Evolutionary conservation across 441 rosid genomes (phyloP).

Genomic region (Aleurites moluccanus): DNA sequence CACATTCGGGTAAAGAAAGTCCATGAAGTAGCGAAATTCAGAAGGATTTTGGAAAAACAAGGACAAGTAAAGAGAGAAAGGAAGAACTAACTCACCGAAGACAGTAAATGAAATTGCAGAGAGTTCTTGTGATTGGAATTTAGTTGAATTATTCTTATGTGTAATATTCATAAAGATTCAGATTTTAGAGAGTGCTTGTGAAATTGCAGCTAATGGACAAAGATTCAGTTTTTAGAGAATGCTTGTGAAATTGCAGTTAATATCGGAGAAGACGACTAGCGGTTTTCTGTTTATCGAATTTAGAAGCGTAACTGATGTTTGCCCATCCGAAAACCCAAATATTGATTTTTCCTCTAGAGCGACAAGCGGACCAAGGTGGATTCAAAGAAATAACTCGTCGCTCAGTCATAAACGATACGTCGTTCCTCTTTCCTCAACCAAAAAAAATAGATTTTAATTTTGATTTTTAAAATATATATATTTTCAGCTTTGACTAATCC

Average conservation of each 20-base stretch:
- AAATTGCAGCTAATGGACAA: neutral
- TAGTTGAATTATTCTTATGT: neutral
- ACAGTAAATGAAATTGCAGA: neutral
- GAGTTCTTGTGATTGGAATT: neutral
- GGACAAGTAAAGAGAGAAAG: neutral
- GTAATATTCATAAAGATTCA: neutral
- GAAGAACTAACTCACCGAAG: neutral
- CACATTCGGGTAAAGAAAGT: neutral
- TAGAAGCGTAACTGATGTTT: neutral
- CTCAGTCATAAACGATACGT: too few species aligned
- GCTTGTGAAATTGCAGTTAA: neutral
- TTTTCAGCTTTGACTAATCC: too few species aligned
- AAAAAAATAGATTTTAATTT: too few species aligned
- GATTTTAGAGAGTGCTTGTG: too few species aligned
- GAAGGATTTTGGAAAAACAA: neutral
- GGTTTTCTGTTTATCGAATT: conserved; percentile 6
- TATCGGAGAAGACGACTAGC: neutral
- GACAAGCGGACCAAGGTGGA: too few species aligned
- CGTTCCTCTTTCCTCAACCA: too few species aligned
- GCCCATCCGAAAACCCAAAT: neutral
- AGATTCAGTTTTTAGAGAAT: neutral
- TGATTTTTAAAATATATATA: too few species aligned
- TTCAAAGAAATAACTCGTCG: too few species aligned
- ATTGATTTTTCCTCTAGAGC: too few species aligned
- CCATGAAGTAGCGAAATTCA: neutral